phyloP scores from a whole-genome alignment of 2,329 filamentous ascomycete genomes.

The Dothistroma pini region DNA sequence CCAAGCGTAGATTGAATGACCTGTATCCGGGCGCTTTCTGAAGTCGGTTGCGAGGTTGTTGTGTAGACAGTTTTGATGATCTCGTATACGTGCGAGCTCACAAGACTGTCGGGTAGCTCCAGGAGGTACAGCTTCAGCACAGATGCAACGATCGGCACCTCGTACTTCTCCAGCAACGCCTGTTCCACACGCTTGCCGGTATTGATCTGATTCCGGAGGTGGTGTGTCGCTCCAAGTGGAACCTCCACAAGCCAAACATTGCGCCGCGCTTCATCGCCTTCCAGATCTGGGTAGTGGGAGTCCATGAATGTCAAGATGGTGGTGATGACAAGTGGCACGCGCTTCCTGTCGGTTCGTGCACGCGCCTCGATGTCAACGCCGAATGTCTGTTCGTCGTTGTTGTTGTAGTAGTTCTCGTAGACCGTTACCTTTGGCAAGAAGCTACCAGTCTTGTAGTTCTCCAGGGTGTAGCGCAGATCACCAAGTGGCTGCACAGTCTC shows the following conservation, averaged over 20 bases:
- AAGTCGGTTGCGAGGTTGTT: constrained; percentile 70
- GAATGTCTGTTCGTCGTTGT: constrained; percentile 95
- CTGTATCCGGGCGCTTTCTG: constrained; percentile 75
- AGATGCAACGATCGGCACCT: constrained; percentile 90
- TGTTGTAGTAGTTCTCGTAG: constrained; percentile 99
- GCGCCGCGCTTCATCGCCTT: constrained; percentile 88
- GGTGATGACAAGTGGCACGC: constrained; percentile 87
- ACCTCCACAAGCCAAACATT: constrained; percentile 95
- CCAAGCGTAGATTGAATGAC: constrained; percentile 95
- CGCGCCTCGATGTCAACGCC: constrained; percentile 96
- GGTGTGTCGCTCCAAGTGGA: constrained; percentile 77
- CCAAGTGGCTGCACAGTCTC: constrained; percentile 94
- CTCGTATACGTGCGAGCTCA: constrained; percentile 97
- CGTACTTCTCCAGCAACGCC: constrained; percentile 79
- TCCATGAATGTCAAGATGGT: constrained; percentile 93
- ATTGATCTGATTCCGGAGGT: constrained; percentile 77
- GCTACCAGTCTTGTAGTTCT: constrained; percentile 93
- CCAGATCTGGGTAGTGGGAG: constrained; percentile 93
- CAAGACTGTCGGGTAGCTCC: constrained; percentile 95
- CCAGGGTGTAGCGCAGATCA: constrained; percentile 87
- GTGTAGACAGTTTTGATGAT: constrained; percentile 97
- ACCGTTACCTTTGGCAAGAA: constrained; percentile 87
- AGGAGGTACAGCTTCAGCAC: constrained; percentile 91
- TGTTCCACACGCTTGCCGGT: constrained; percentile 75
- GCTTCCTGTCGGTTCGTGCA: constrained; percentile 89